These are phyloP conservation scores for Onygenales sp. DNA, from an alignment of 2,329 filamentous ascomycete species.

Conservation along the genomic window DNA sequence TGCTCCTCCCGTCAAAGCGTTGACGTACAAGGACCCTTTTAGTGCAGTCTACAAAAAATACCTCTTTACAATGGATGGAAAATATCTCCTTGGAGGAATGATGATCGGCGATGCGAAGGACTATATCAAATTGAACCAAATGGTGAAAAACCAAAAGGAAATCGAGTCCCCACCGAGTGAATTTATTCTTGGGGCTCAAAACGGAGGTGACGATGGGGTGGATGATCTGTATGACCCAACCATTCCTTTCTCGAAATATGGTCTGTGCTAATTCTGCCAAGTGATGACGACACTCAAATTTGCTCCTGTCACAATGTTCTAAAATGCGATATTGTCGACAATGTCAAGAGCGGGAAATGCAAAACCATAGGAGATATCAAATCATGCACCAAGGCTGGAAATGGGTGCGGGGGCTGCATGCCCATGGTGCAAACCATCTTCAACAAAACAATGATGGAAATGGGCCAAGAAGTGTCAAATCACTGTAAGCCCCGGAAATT, in stretches of 20 bases:
- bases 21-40: conserved; percentile 86
- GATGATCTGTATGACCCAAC: conserved; percentile 54
- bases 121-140: conserved; percentile 78
- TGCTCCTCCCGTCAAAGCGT: conserved; percentile 61
- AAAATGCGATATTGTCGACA: conserved; percentile 66
- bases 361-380: conserved; percentile 77
- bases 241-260: background rate
- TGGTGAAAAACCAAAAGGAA: conserved; percentile 74
- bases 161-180: conserved; percentile 71
- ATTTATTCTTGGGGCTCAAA: conserved; percentile 70
- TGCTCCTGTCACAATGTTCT: conserved; percentile 91
- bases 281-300: conserved; percentile 73
- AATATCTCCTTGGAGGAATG: conserved; percentile 88
- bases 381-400: conserved; percentile 83
- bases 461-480: conserved; percentile 83
- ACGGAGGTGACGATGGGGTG: conserved; percentile 61
- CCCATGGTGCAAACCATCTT: conserved; percentile 83
- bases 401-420: conserved; percentile 83
- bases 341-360: conserved; percentile 68
- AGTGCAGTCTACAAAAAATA: conserved; percentile 89
- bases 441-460: conserved; percentile 74
- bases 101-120: conserved; percentile 92
- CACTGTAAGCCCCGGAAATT: conserved; percentile 35
- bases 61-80: conserved; percentile 79
- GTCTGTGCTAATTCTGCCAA: conserved; percentile 17